phyloP scores from a whole-genome alignment of 1,139 yeast species.

The Geotrichum citri-aurantii region DNA sequence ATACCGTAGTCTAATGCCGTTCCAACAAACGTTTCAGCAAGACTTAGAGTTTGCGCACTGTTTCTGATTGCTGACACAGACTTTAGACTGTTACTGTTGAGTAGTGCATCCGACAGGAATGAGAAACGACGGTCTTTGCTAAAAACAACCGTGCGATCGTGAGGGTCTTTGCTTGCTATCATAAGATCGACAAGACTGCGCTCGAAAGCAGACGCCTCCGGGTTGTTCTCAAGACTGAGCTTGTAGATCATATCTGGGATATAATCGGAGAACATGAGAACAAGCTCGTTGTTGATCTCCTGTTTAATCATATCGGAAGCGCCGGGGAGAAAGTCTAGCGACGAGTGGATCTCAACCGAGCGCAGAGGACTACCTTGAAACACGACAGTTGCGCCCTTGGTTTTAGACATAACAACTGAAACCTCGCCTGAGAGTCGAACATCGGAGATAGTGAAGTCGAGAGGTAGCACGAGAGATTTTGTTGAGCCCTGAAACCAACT shows the following conservation, averaged over 20 bases:
- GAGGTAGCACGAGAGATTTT: conserved; percentile 59
- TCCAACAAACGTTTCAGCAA: neutral
- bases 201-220: neutral
- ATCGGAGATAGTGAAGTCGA: conserved; percentile 57
- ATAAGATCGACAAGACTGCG: neutral
- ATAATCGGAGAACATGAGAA: conserved; percentile 70
- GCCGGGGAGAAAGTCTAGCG: conserved; percentile 70
- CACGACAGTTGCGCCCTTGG: conserved; percentile 66
- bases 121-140: neutral
- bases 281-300: conserved; percentile 62
- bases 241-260: conserved; percentile 71
- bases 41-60: neutral
- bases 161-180: neutral
- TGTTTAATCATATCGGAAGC: conserved; percentile 62
- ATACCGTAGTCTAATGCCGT: neutral
- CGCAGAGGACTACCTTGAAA: conserved; percentile 73
- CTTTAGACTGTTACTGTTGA: neutral
- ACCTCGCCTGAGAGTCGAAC: conserved; percentile 63
- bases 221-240: conserved; percentile 31
- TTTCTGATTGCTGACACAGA: neutral
- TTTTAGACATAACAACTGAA: conserved; percentile 60
- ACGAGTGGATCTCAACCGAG: conserved; percentile 63
- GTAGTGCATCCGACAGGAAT: neutral
- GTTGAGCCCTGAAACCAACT: conserved; percentile 43
- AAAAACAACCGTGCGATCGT: neutral